Evolutionary conservation across 2,329 filamentous ascomycete genomes (phyloP).

Genomic region (Fusarium proliferatum): DNA sequence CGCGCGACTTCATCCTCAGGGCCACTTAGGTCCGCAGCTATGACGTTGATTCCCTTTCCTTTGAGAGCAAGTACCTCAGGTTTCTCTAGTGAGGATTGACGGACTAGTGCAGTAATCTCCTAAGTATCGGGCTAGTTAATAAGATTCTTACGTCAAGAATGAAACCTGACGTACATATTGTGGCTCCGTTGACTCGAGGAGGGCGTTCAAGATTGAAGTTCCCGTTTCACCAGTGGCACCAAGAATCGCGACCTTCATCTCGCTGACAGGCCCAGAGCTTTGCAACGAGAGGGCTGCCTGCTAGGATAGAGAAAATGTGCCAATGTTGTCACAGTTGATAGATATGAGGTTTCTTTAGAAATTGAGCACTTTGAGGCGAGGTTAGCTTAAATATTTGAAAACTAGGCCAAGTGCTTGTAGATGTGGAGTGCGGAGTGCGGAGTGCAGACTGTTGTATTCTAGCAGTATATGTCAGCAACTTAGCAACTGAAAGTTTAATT

Average conservation of each 20-base stretch:
- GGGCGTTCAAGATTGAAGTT: background rate
- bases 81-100: too few species aligned
- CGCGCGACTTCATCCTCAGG: too few species aligned
- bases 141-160: background rate
- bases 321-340: background rate
- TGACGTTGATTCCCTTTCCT: too few species aligned
- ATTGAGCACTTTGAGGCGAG: background rate
- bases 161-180: background rate
- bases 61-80: too few species aligned
- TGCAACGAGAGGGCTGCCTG: accelerated
- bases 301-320: background rate
- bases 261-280: background rate
- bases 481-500: background rate
- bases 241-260: background rate
- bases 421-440: background rate
- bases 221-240: background rate
- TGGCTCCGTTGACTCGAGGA: background rate
- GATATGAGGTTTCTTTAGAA: background rate
- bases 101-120: background rate
- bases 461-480: background rate
- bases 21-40: too few species aligned
- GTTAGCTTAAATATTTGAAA: background rate
- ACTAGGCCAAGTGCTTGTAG: background rate
- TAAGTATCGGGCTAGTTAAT: background rate
- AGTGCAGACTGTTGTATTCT: background rate